Base-by-base conservation (phyloP, 805 yeast genomes). In the Dipodascopsis tothii region DNA sequence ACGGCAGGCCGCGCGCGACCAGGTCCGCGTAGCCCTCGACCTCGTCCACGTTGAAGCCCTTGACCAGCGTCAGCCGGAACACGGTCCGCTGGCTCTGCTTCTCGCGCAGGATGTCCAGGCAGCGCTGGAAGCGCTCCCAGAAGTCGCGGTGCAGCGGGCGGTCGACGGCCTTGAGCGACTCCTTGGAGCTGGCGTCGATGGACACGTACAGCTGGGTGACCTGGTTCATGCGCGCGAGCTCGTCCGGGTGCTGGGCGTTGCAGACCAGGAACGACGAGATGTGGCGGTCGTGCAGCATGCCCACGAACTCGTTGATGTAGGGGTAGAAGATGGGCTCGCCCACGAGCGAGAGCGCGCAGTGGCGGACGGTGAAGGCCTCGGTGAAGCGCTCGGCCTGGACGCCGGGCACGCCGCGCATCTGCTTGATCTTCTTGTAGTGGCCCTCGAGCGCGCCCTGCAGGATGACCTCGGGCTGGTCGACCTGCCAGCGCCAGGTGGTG, bases 281-380 rank as follows among this genome's bases (percentile, higher is more conserved):
- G 33, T 75, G 81, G 58, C 78, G 73, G 27, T 75, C 83, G 58
- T 87, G 96, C 40, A 88, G 68, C 79, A 87, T 74, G 9, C 74
- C 75, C 33, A 87, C 77, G 60, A 87, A 87, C 60, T 80, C 84
- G 61, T 84, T 86, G 61, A 87, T 87, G 59, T 87, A 78, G 1
- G 96, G 96, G 61, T 87, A 87, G 63, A 87, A 84, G 35, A 87
- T 88, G 2, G 96, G 96, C 63, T 87, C 96, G 25, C 96, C 96
- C 16, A 87, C 96, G 28, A 87, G 69, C 4, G 95, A 85, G 37
- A 87, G 70, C 1, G 96, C 96, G 70, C 96, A 87, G 61, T 87
- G 96, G 39, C 77, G 77, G 11, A 88, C 94, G 43, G 77, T 73
- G 63, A 88, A 87, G 0, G 96, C 96, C 59, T 87, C 95, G 19